Base-by-base conservation (phyloP, 495 filamentous ascomycete genomes). In the Hypomontagnella submonticulosa region DNA sequence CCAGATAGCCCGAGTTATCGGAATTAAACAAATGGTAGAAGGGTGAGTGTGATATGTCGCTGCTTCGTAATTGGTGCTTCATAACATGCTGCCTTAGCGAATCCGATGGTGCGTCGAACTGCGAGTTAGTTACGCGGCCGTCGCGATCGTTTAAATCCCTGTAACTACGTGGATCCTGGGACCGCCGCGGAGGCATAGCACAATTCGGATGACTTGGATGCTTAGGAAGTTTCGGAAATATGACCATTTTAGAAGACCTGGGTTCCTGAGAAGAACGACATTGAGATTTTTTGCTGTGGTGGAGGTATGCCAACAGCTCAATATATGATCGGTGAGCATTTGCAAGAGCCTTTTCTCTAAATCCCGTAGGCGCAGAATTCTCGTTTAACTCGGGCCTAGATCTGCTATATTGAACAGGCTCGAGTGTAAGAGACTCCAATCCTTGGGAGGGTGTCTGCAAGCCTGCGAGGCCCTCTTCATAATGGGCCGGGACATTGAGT, bases 301-400 rank as follows among this genome's bases (percentile, higher is more conserved):
- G 88, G 7, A 96, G 84, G 56, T 86, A 90, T 8, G 88, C 80
- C 18, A 98, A 79, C 3, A 99, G 85, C 67, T 97, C 91, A 36
- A 93, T 86, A 77, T 99, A 98, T 18, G 94, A 87, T 50, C 85
- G 84, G 73, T 97, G 91, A 30, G 95, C 95, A 86, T 90, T 93
- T 12, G 88, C 83, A 42, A 97, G 81, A 4, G 89, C 87, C 63
- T 89, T 90, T 73, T 97, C 94, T 63, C 90, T 90, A 72, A 91
- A 92, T 63, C 87, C 85, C 4, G 80, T 75, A 68, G 86, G 90
- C 9, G 72, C 57, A 20, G 76, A 71, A 38, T 67, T 66, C 10
- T 75, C 73, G 5, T 59, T 57, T 15, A 66, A 12, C 11, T 51
- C 57, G n/a, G 43, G 11, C 30, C 51, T 47, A 11, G 30, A 46